Conservation (phyloP, 2,329 filamentous ascomycete species). For the Aspergillus fumigatus region DNA sequence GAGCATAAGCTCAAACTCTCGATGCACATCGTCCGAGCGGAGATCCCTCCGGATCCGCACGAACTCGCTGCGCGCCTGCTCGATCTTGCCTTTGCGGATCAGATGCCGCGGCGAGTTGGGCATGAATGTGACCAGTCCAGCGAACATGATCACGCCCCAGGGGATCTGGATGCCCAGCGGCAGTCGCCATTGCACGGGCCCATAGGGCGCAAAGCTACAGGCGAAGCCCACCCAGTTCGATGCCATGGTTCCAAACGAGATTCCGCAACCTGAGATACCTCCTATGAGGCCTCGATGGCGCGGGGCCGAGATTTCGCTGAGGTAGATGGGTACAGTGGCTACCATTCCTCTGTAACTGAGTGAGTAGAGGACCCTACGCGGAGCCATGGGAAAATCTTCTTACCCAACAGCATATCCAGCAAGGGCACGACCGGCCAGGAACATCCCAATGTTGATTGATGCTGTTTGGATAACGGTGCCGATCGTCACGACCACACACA, state of each 20-base stretch:
- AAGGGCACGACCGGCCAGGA: constrained; percentile 47
- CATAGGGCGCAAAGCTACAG: constrained; percentile 51
- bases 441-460: constrained; percentile 52
- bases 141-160: constrained; percentile 52
- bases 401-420: constrained; percentile 47
- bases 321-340: constrained; percentile 52
- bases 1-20: constrained; percentile 53
- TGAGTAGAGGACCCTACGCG: background rate
- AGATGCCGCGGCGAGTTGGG: constrained; percentile 53
- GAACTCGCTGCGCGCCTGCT: constrained; percentile 48
- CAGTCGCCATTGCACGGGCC: constrained; percentile 51
- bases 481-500: constrained; percentile 53
- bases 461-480: constrained; percentile 53
- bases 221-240: constrained; percentile 57
- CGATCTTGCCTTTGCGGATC: constrained; percentile 47
- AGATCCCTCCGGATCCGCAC: constrained; percentile 46
- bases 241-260: constrained; percentile 53
- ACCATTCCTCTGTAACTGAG: constrained; percentile 40
- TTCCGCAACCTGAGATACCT: constrained; percentile 51
- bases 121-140: constrained; percentile 53
- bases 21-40: constrained; percentile 39
- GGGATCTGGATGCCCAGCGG: constrained; percentile 54
- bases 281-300: constrained; percentile 50
- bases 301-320: constrained; percentile 51
- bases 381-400: constrained; percentile 6